These are phyloP conservation scores for Yamadazyma trypodendri DNA, from an alignment of 1,139 yeast species.

Conservation along the genomic window DNA sequence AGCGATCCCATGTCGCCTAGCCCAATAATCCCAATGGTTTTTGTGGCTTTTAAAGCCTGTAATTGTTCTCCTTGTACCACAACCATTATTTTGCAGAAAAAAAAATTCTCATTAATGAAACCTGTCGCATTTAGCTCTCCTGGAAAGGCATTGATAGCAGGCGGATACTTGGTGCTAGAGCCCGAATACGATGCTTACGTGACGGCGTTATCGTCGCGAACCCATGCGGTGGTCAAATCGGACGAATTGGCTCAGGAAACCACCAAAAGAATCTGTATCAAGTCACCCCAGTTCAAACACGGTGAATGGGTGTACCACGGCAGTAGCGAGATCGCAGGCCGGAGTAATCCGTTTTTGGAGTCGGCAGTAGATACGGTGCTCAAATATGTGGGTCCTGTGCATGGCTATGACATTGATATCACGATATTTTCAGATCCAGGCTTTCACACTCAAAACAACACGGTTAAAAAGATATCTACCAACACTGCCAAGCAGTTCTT, in stretches of 20 bases:
- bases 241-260: conserved; percentile 8
- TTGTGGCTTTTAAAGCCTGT: conserved; percentile 23
- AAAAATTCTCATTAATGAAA: too few relatives aligned
- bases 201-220: conserved; percentile 84
- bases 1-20: conserved; percentile 95
- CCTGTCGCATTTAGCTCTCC: conserved; percentile 91
- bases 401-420: conserved; percentile 40
- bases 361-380: conserved; percentile 58
- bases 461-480: conserved; percentile 28
- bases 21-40: conserved; percentile 85
- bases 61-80: conserved; percentile 14
- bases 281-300: conserved; percentile 75
- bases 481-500: conserved; percentile 48
- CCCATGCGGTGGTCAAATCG: conserved; percentile 65
- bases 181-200: conserved; percentile 76
- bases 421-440: conserved; percentile 83
- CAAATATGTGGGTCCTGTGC: conserved; percentile 44
- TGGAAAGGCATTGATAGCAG: conserved; percentile 90
- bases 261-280: conserved; percentile 5
- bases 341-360: conserved; percentile 71
- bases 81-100: conserved; percentile 3
- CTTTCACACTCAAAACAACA: conserved; percentile 73
- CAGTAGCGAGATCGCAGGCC: conserved; percentile 26
- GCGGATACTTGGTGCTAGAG: conserved; percentile 89
- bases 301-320: conserved; percentile 68